These are phyloP conservation scores for Capsicum rhomboideum DNA, from an alignment of 257 asterid genomes.

Conservation along the genomic window DNA sequence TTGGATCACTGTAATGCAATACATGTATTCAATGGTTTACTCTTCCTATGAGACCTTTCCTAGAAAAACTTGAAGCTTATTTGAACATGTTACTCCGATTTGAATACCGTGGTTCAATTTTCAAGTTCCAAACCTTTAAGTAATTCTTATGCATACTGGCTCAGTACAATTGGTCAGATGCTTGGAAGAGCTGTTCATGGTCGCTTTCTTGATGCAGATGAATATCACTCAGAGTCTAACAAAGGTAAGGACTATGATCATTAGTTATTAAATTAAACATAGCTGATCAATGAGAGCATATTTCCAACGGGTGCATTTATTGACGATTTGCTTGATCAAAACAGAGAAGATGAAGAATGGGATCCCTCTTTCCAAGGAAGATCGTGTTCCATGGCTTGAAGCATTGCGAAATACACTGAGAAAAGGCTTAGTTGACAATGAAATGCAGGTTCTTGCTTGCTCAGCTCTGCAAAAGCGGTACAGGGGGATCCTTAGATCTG, in stretches of 20 bases:
- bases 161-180: conserved; percentile 67
- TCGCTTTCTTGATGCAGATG: conserved; percentile 70
- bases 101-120: too few species aligned
- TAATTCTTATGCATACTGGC: neutral
- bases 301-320: neutral
- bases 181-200: conserved; percentile 46
- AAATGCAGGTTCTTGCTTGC: conserved; percentile 53
- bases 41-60: too few species aligned
- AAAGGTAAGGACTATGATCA: conserved; percentile 38
- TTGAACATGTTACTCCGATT: too few species aligned
- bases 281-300: neutral
- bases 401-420: conserved; percentile 38
- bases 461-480: conserved; percentile 74
- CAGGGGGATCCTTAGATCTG: conserved; percentile 76
- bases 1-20: too few species aligned
- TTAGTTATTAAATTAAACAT: neutral
- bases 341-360: conserved; percentile 41
- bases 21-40: too few species aligned
- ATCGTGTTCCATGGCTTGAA: conserved; percentile 84
- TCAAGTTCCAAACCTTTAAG: neutral
- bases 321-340: neutral
- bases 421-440: conserved; percentile 20
- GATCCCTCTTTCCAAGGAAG: conserved; percentile 62
- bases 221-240: conserved; percentile 61
- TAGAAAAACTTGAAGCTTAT: too few species aligned